Evolutionary conservation across 1,284 basidiomycete genomes (phyloP).

Genomic region (Xerocomus cyaneibrunnescens): DNA sequence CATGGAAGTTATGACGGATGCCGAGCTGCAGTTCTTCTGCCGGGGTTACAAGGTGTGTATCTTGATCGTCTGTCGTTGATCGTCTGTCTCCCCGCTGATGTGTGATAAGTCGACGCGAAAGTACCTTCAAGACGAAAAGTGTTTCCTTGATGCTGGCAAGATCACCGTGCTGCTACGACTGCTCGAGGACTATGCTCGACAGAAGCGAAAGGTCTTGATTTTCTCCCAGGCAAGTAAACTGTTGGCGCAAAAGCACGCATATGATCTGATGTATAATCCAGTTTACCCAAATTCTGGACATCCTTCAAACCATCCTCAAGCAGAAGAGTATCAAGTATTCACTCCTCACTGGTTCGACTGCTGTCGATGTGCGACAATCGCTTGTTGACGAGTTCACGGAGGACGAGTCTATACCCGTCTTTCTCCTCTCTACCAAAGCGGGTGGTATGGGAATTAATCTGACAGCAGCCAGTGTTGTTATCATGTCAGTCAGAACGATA

Average conservation of each 20-base stretch:
- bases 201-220: conserved; percentile 84
- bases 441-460: conserved; percentile 92
- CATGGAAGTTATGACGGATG: conserved; percentile 94
- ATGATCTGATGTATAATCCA: conserved; percentile 32
- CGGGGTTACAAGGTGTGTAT: conserved; percentile 71
- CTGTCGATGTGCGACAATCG: conserved; percentile 91
- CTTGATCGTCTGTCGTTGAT: background rate
- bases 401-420: conserved; percentile 87
- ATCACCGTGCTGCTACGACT: conserved; percentile 74
- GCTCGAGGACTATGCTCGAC: conserved; percentile 65
- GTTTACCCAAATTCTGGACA: conserved; percentile 96
- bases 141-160: conserved; percentile 91
- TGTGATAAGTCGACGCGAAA: conserved; percentile 68
- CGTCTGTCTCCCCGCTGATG: conserved; percentile 3
- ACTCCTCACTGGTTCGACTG: conserved; percentile 92
- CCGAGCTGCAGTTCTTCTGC: conserved; percentile 85
- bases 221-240: conserved; percentile 78
- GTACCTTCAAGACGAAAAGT: conserved; percentile 72
- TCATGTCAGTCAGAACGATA: conserved; percentile 57
- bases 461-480: conserved; percentile 90
- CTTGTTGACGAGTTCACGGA: conserved; percentile 98
- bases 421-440: conserved; percentile 94
- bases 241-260: background rate
- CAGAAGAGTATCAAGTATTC: conserved; percentile 78
- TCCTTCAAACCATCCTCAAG: conserved; percentile 85